Base-by-base conservation (phyloP, 208 protist genomes). In the Angomonas ambiguus region DNA sequence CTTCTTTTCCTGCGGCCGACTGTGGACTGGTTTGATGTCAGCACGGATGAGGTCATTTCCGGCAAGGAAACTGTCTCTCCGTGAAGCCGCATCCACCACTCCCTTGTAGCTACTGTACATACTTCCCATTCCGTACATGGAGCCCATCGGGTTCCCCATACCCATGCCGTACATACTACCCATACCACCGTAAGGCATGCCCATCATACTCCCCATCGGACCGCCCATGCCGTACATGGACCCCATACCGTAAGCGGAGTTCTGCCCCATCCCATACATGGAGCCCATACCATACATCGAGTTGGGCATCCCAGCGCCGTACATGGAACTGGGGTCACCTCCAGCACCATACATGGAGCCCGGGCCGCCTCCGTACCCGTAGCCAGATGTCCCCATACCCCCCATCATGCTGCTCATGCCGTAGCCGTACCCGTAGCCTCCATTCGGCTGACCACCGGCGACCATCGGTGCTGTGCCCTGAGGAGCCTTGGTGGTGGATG, bases 41-140 rank as follows among this genome's bases (percentile, higher is more conserved):
- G 80, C 84, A 42, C 79, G 85, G 35, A 83, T 67, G 30, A 91
- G 72, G 34, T 84, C 71, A 61, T 91, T 91, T 35, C 72, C 62
- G 48, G 74, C 73, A 2, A 91, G 58, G 67, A 91, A 91, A 57
- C 80, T 77, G 67, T 80, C 75, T 45, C 81, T 69, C 59, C 81
- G 82, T 10, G 82, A 77, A 63, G 76, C 82, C 51, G 64, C 79
- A 63, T 85, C 74, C 28, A 91, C 72, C 18, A 91, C 72, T 57
- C 80, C 85, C 51, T 79, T 70, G 62, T 86, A 91, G 22, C 24
- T 27, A 33, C 72, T 64, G 61, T 80, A 80, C 60, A 80, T 75
- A 57, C 55, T 72, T 48, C 74, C 81, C 64, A 70, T 66, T 11
- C 56, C 55, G 61, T 80, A 84, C 80, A 85, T 84, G 35, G 61